Conservation (phyloP, 306 rosid species). For the Cucurbita argyrosperma region DNA sequence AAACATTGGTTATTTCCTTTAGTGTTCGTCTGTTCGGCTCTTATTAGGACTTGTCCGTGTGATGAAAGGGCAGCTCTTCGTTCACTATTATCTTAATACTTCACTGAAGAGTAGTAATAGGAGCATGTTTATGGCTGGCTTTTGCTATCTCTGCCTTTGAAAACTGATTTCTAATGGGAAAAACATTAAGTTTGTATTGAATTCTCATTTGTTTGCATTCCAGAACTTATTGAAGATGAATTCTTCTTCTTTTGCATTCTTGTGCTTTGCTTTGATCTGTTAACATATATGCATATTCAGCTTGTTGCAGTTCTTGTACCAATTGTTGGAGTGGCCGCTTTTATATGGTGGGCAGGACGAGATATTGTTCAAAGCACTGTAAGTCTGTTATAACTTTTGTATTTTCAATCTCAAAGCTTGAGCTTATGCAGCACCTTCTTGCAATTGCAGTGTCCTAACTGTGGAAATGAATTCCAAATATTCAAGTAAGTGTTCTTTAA, state of each 20-base stretch:
- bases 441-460: constrained; percentile 83
- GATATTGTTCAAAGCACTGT: constrained; percentile 86
- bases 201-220: background rate
- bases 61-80: too few species aligned
- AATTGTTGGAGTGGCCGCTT: constrained; percentile 75
- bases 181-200: background rate
- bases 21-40: too few species aligned
- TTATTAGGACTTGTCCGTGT: too few species aligned
- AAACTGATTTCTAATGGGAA: background rate
- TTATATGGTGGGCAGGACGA: constrained; percentile 94
- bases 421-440: background rate
- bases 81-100: too few species aligned
- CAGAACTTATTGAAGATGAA: background rate
- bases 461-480: constrained; percentile 88
- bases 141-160: background rate
- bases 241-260: background rate
- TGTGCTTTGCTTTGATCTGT: background rate
- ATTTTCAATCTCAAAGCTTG: constrained; percentile 7
- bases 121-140: background rate
- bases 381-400: constrained; percentile 20
- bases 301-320: constrained; percentile 71
- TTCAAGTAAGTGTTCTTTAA: constrained; percentile 66
- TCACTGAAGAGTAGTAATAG: too few species aligned
- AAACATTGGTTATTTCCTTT: background rate
- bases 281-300: constrained; percentile 26